Evolutionary conservation across 129 eudicot species (phyloP).

Genomic region (Flaveria brownii): DNA sequence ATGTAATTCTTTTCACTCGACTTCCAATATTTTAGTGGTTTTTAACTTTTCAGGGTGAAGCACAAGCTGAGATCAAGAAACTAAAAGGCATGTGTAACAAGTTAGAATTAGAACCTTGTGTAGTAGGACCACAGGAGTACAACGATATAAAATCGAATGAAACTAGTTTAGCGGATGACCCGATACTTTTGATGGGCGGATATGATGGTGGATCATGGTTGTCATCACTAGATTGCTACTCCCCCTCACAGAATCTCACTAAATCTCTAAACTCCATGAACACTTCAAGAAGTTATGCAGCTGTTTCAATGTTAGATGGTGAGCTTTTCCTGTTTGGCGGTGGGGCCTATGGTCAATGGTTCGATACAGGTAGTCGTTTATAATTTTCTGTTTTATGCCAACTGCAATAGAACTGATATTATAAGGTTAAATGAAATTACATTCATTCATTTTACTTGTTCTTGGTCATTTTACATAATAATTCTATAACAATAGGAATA

Average conservation of each 20-base stretch:
- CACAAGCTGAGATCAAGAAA: slow-evolving; percentile 52
- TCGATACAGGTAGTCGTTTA: slow-evolving; percentile 64
- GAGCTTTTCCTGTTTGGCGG: slow-evolving; percentile 81
- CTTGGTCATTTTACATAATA: not conserved
- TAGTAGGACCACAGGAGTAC: slow-evolving; percentile 15
- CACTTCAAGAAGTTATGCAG: slow-evolving; percentile 53
- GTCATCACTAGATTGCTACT: slow-evolving; percentile 59
- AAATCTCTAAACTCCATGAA: slow-evolving; percentile 61
- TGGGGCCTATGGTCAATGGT: slow-evolving; percentile 62
- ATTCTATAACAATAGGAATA: not conserved
- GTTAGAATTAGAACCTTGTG: slow-evolving; percentile 24
- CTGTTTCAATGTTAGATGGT: slow-evolving; percentile 55
- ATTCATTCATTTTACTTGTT: not conserved
- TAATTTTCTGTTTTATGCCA: not conserved
- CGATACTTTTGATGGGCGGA: slow-evolving; percentile 69
- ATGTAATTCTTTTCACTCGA: slow-evolving; percentile 3
- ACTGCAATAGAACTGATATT: not conserved
- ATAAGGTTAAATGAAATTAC: not conserved
- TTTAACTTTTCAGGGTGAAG: slow-evolving; percentile 44
- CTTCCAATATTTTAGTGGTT: slow-evolving; percentile 7
- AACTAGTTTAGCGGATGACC: slow-evolving; percentile 33
- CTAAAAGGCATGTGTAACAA: slow-evolving; percentile 38
- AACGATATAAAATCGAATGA: slow-evolving; percentile 21
- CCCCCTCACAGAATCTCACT: slow-evolving; percentile 46
- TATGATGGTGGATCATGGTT: slow-evolving; percentile 68